Evolutionary conservation across 2,329 filamentous ascomycete genomes (phyloP).

Genomic region (Botrytis byssoidea): DNA sequence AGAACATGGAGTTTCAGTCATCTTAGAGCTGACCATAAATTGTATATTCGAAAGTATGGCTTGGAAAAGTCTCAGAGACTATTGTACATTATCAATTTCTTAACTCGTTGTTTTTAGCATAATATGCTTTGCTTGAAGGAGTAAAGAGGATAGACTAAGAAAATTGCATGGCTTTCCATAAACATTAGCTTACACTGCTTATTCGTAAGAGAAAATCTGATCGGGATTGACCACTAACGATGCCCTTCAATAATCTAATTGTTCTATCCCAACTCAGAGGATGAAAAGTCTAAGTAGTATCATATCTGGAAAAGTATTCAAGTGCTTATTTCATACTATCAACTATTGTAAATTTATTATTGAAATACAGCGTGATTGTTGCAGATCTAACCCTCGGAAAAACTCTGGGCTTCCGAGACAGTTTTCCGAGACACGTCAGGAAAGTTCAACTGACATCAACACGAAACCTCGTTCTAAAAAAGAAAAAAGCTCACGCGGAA

Average conservation of each 20-base stretch:
- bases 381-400: slow-evolving; percentile 2
- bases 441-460: slow-evolving; percentile 17
- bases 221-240: too few relatives aligned
- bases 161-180: neutral
- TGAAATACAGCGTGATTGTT: neutral
- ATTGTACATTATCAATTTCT: neutral
- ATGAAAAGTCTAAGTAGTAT: too few relatives aligned
- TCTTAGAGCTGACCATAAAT: neutral
- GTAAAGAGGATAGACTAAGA: neutral
- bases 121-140: neutral
- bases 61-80: neutral
- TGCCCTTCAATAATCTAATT: too few relatives aligned
- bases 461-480: slow-evolving; percentile 17
- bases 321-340: too few relatives aligned
- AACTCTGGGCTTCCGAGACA: neutral
- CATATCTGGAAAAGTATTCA: too few relatives aligned
- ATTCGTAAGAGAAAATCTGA: too few relatives aligned
- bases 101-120: neutral
- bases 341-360: too few relatives aligned
- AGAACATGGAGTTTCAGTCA: neutral
- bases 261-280: too few relatives aligned
- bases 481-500: slow-evolving; percentile 20
- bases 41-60: neutral
- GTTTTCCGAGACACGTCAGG: slow-evolving; percentile 13
- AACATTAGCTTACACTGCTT: neutral